Percentiles rank a stretch among this genome's conserved stretches.
Conservation (phyloP, 805 yeast species). For the Candida sithepensis region DNA sequence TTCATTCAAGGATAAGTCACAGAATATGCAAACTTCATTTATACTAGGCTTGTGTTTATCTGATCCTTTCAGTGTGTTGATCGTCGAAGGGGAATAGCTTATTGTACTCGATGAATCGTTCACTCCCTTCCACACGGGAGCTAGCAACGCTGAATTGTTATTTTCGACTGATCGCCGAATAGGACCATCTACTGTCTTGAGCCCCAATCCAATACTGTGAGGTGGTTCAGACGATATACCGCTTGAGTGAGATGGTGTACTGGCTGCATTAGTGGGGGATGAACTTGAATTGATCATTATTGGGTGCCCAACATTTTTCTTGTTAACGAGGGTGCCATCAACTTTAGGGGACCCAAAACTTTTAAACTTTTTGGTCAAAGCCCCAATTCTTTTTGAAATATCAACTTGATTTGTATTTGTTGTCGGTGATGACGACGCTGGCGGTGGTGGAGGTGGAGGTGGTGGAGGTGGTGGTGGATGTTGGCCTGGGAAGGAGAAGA, state of each 20-base stretch:
- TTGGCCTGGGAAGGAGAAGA: not conserved
- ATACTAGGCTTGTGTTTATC: constrained; percentile 1
- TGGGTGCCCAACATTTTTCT: not conserved
- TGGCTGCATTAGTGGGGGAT: not conserved
- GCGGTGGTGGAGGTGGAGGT: not conserved
- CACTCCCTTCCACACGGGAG: not conserved
- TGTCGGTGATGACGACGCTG: not conserved
- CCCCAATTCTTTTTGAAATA: not conserved
- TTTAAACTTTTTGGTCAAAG: not conserved
- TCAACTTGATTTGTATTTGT: not conserved
- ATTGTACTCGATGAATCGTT: not conserved
- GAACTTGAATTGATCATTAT: not conserved
- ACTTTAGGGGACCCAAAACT: not conserved
- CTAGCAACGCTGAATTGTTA: not conserved
- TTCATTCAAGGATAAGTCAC: constrained; percentile 47
- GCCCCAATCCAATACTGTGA: not conserved
- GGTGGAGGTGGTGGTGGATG: not conserved
- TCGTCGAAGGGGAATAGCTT: not conserved
- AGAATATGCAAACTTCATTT: constrained; percentile 31
- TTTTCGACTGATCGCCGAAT: not conserved
- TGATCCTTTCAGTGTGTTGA: not conserved
- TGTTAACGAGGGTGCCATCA: not conserved
- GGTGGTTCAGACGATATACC: not conserved
- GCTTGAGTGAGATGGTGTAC: not conserved
- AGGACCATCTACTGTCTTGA: not conserved